Evolutionary conservation across 306 rosid genomes (phyloP), one percentile per base, ranked within the genome.

Genomic region (Begonia loranthoides): DNA sequence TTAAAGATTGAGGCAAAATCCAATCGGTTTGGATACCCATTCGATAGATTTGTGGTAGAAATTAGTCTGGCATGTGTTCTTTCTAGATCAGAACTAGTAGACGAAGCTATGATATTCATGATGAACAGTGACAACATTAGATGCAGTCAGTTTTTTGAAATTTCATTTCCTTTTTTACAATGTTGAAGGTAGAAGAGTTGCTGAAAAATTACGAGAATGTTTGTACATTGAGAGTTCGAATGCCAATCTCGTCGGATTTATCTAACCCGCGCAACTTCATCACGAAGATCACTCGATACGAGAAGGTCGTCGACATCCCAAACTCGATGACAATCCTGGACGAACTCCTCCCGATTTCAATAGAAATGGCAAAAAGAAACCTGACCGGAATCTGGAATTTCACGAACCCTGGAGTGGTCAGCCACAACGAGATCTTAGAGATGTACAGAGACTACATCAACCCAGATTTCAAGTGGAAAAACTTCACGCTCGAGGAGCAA

Each of bases 381-480:
- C 96, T 87, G 65, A 83, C 94, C 2, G 96, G 80, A 48, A 70
- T 83, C 55, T 83, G 84, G 82, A 87, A 87, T 67, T 87, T 87
- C 83, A 87, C 94, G 0, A 87, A 83, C 71, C 94, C 90, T 1
- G 94, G 96, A 21, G 96, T 87, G 52, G 96, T 87, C 9, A 83
- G 94, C 79, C 96, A 87, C 87, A 83, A 87, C 9, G 94, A 83
- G 74, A 80, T 87, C 54, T 65, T 87, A 51, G 73, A 87, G 56
- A 75, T 83, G 96, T 87, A 87, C 54, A 74, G 24, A 52, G 76
- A 87, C 1, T 78, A 75, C 57, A 55, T 87, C 5, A 82, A 87
- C 66, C 87, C 94, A 19, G 70, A 15, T 58, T 87, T 80, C 63
- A 61, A 69, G 0, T 87, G 84, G 84, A 87, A 74, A 60, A 87